Conservation (phyloP, 106 monocot species). For the Apostasia shenzhenica region DNA sequence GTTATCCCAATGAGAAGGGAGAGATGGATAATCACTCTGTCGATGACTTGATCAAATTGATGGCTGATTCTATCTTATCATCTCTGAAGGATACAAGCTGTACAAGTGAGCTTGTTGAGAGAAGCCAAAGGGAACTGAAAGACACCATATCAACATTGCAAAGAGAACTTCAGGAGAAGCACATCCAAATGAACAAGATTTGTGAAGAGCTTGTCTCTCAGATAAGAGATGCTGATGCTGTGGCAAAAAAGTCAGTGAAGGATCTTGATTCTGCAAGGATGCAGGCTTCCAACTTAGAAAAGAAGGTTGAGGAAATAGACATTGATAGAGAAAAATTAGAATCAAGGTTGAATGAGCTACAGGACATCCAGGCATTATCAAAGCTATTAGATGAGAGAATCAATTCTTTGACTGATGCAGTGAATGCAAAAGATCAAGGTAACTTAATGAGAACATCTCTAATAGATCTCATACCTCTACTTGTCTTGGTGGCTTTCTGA, state of each 20-base stretch:
- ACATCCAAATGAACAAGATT: slow-evolving; percentile 55
- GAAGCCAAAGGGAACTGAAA: slow-evolving; percentile 45
- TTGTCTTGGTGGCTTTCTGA: neutral
- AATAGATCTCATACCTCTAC: neutral
- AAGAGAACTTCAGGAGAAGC: slow-evolving; percentile 70
- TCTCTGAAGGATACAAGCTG: slow-evolving; percentile 23
- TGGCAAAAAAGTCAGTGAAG: slow-evolving; percentile 28
- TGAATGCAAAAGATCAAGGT: slow-evolving; percentile 91
- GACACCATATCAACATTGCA: slow-evolving; percentile 51
- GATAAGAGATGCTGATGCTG: slow-evolving; percentile 63
- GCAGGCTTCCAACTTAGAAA: slow-evolving; percentile 42
- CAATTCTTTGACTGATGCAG: slow-evolving; percentile 38
- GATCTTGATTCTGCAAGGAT: slow-evolving; percentile 61
- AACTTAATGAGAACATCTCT: slow-evolving; percentile 7
- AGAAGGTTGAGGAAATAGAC: slow-evolving; percentile 34
- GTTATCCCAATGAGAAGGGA: slow-evolving; percentile 8
- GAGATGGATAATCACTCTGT: slow-evolving; percentile 8
- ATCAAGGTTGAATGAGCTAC: slow-evolving; percentile 34
- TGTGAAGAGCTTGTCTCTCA: slow-evolving; percentile 71
- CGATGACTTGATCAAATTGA: slow-evolving; percentile 31
- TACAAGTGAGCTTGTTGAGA: slow-evolving; percentile 22
- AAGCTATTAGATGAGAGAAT: slow-evolving; percentile 45
- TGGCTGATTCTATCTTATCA: slow-evolving; percentile 44
- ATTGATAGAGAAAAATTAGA: slow-evolving; percentile 38
- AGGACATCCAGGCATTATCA: slow-evolving; percentile 39